A percentile compares a stretch with the other conserved stretches of the same genome.
These are phyloP conservation scores for Ascoidea rubescens DNA, from an alignment of 805 yeast species.

Conservation along the genomic window DNA sequence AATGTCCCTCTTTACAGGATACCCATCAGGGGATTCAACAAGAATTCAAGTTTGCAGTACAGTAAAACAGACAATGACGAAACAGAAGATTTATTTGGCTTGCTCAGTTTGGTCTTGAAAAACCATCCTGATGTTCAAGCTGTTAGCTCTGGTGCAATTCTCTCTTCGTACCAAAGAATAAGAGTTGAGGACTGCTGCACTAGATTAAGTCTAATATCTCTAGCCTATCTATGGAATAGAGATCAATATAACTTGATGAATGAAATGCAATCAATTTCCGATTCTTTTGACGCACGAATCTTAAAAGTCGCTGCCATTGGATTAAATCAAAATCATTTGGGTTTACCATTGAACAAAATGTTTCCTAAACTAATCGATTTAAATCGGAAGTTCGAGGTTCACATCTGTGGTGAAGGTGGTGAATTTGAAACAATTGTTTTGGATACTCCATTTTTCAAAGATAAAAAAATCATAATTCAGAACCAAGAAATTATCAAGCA, in stretches of 20 bases:
- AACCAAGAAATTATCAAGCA: slow-evolving; percentile 28
- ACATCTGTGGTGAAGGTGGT: slow-evolving; percentile 98
- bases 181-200: slow-evolving; percentile 86
- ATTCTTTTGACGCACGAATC: slow-evolving; percentile 58
- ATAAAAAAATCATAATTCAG: slow-evolving; percentile 31
- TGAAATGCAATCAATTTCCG: slow-evolving; percentile 39
- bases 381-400: slow-evolving; percentile 62
- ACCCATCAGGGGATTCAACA: slow-evolving; percentile 46
- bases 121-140: slow-evolving; percentile 64
- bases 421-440: slow-evolving; percentile 90
- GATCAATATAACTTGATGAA: slow-evolving; percentile 66
- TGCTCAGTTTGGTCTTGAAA: slow-evolving; percentile 33
- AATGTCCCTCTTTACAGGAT: slow-evolving; percentile 72
- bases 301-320: slow-evolving; percentile 94
- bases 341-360: slow-evolving; percentile 48
- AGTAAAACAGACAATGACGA: slow-evolving; percentile 60
- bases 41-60: slow-evolving; percentile 59
- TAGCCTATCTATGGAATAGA: slow-evolving; percentile 85
- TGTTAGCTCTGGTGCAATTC: slow-evolving; percentile 91
- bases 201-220: slow-evolving; percentile 49
- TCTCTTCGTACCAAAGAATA: slow-evolving; percentile 89
- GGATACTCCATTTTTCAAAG: slow-evolving; percentile 74
- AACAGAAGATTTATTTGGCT: slow-evolving; percentile 62
- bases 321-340: slow-evolving; percentile 49
- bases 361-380: slow-evolving; percentile 43